A percentile compares a stretch with the other conserved stretches of the same genome.
phyloP scores from a whole-genome alignment of 306 rosid genomes.

The Gillenia trifoliata region DNA sequence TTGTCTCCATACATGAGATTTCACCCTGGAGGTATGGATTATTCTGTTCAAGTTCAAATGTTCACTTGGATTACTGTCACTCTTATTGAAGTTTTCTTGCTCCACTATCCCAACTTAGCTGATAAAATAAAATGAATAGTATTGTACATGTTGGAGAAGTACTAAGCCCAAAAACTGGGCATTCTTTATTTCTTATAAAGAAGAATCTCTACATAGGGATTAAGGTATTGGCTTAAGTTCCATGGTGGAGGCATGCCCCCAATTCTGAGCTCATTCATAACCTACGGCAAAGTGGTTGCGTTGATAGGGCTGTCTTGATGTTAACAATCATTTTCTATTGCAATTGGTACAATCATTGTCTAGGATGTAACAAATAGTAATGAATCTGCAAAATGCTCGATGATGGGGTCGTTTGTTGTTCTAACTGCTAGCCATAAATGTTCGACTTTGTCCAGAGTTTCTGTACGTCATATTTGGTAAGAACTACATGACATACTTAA shows the following conservation, averaged over 20 bases:
- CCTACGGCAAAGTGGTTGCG: no score
- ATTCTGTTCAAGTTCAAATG: slow-evolving; percentile 8
- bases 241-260: background rate
- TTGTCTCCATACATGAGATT: slow-evolving; percentile 83
- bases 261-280: background rate
- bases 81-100: background rate
- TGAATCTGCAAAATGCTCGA: no score
- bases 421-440: background rate
- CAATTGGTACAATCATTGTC: no score
- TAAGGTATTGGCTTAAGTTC: background rate
- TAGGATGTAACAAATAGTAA: no score
- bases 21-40: slow-evolving; percentile 87
- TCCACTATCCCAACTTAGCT: background rate
- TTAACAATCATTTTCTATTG: no score
- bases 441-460: background rate
- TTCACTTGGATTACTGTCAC: no score
- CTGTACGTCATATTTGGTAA: background rate
- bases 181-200: background rate
- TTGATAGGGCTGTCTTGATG: no score
- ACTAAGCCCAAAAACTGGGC: background rate
- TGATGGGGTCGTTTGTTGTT: no score
- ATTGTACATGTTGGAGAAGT: background rate
- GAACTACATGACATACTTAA: background rate
- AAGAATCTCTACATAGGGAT: background rate
- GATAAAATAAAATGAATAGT: background rate